Conservation (phyloP, 257 asterid species). For the Fraxinus quadrangulata region DNA sequence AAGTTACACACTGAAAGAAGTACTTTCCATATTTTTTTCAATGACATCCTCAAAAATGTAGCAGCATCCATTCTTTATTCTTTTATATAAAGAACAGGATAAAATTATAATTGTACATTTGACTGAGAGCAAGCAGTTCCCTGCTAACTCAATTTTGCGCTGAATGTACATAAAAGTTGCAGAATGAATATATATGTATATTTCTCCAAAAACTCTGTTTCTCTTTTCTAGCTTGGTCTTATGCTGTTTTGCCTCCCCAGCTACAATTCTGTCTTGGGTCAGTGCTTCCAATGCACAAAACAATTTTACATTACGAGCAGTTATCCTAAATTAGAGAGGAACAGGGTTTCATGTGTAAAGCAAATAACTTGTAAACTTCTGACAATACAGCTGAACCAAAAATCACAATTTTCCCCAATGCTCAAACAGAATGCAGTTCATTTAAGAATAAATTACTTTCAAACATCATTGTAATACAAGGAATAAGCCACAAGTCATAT, state of each 20-base stretch:
- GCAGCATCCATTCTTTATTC: conserved; percentile 36
- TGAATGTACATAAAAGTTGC: conserved; percentile 10
- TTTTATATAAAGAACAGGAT: conserved; percentile 17
- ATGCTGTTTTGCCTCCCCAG: neutral
- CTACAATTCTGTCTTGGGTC: neutral
- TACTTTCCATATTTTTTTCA: neutral
- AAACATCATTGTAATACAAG: conserved; percentile 2
- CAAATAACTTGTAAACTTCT: no score
- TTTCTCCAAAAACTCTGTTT: neutral
- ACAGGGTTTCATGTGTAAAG: neutral
- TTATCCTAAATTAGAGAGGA: neutral
- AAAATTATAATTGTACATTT: neutral
- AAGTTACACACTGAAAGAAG: neutral
- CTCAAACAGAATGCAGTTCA: neutral
- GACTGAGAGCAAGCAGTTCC: neutral
- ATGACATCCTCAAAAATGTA: conserved; percentile 10
- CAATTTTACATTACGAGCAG: neutral
- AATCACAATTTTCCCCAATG: neutral
- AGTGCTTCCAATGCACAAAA: neutral
- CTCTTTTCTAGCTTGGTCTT: neutral
- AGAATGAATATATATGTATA: conserved; percentile 12
- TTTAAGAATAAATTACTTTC: neutral
- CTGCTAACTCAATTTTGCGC: conserved; percentile 1
- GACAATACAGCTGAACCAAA: neutral
- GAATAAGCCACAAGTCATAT: neutral